Evolutionary conservation across 1,284 basidiomycete species (phyloP).

Genomic region (Ganoderma resinaceum): DNA sequence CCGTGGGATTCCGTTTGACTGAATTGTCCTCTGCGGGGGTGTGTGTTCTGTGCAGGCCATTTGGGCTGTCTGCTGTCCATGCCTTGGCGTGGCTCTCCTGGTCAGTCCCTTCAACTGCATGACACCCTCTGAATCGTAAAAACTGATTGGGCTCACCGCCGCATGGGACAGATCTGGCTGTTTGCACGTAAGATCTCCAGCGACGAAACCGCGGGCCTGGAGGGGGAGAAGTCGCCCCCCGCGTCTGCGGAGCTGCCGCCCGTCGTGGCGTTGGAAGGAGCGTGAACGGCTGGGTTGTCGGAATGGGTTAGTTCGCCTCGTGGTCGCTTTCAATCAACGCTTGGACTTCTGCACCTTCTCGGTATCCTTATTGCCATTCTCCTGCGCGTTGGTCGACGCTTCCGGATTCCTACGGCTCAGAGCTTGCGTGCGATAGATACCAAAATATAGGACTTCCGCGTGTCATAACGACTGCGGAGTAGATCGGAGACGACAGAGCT

Average conservation of each 20-base stretch:
- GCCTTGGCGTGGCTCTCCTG: conserved; percentile 44
- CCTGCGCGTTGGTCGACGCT: conserved; percentile 14
- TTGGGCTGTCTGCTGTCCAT: conserved; percentile 46
- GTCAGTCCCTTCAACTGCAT: conserved; percentile 37
- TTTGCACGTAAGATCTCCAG: conserved; percentile 37
- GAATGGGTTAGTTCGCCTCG: conserved; percentile 32
- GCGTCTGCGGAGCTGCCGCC: conserved; percentile 4
- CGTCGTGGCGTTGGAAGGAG: conserved; percentile 24
- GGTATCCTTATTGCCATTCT: conserved; percentile 32
- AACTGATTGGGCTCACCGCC: conserved; percentile 21
- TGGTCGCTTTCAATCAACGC: conserved; percentile 20
- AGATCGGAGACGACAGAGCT: conserved; percentile 12
- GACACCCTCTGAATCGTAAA: background rate
- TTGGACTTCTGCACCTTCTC: conserved; percentile 18
- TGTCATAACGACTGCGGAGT: conserved; percentile 1
- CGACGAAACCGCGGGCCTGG: conserved; percentile 25
- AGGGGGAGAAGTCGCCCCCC: conserved; percentile 24
- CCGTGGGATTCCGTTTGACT: conserved; percentile 19
- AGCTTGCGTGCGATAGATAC: conserved; percentile 26
- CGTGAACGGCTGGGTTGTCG: conserved; percentile 25
- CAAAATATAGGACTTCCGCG: background rate
- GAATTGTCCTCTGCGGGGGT: conserved; percentile 16
- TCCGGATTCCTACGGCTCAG: conserved; percentile 19
- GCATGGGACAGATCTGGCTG: conserved; percentile 36
- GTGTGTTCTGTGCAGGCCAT: conserved; percentile 40